Evolutionary conservation across 2,329 filamentous ascomycete genomes (phyloP), one percentile per base, ranked within the genome.

Genomic region (Scedosporium boydii): DNA sequence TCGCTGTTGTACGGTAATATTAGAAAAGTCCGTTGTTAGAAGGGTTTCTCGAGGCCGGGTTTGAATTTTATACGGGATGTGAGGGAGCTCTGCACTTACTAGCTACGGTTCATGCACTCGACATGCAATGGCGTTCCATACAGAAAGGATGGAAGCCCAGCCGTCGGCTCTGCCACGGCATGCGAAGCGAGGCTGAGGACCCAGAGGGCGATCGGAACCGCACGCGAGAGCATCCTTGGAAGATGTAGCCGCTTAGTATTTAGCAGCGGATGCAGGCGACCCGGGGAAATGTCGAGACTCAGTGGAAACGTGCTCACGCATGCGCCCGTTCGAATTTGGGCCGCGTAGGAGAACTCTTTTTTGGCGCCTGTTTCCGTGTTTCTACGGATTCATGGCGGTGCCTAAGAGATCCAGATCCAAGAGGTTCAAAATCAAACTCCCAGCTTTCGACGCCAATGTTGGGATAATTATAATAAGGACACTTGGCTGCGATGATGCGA

Each of bases 91-190:
- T 42, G 9, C 48, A 79, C 86, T 76, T 69, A 90, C 87, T 86
- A 83, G 73, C 85, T 89, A 64, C 88, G 81, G 70, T 89, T 88
- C 79, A 91, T 83, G 77, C 88, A 91, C 69, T 87, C 87, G 21
- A 91, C 86, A 44, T 81, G 80, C 64, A 91, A 87, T 10, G 82
- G 74, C 14, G 87, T 86, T 67, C 86, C 86, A 70, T 87, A 88
- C 68, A 84, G 82, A 70, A 87, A 87, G 29, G 84, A 85, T 0
- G 85, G 60, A 14, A 56, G 23, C 12, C 34, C 38, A 6, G 51
- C 14, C 34, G 16, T 23, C 14, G 51, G 18, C 7, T 42, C 34
- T 26, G 60, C 60, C 18, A 16, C 60, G 18, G 38, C 60, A 26
- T 21, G 7, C 4, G 48, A 6, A 6, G 53, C 34, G 60, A 46